A percentile compares a stretch with the other conserved stretches of the same genome.
These are phyloP conservation scores for Tolypocladium sp. DNA, from an alignment of 2,329 filamentous ascomycete species.

Conservation along the genomic window DNA sequence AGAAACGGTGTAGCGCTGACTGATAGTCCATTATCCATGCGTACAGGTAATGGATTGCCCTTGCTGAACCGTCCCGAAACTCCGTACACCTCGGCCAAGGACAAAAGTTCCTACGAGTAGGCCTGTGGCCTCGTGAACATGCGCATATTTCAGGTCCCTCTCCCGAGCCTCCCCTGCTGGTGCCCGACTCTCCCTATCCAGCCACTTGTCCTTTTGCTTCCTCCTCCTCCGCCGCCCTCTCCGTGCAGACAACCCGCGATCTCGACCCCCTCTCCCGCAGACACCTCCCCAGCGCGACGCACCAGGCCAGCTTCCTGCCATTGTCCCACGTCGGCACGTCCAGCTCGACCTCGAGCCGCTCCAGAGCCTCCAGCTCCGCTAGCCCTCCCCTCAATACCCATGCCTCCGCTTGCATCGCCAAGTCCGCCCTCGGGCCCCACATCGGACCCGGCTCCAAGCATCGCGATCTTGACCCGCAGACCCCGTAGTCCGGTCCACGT, in stretches of 20 bases:
- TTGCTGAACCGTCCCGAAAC: too few relatives aligned
- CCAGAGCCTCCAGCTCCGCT: constrained; percentile 17
- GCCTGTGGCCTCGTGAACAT: not conserved
- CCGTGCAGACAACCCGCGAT: constrained; percentile 13
- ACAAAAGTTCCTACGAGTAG: not conserved
- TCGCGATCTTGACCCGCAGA: constrained; percentile 28
- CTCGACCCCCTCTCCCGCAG: constrained; percentile 11
- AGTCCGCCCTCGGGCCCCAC: not conserved
- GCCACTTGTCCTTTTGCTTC: not conserved
- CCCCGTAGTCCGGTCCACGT: constrained; percentile 27
- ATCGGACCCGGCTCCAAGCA: not conserved
- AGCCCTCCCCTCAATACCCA: constrained; percentile 21
- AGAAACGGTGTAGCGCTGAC: too few relatives aligned
- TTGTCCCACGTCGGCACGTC: constrained; percentile 19
- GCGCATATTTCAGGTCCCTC: not conserved
- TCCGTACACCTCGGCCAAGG: not conserved
- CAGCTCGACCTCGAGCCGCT: constrained; percentile 32
- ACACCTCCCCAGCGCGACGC: constrained; percentile 16
- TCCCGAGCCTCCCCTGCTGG: not conserved
- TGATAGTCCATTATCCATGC: too few relatives aligned
- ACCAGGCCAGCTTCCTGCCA: constrained; percentile 25
- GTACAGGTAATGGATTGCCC: too few relatives aligned
- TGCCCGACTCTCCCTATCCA: not conserved
- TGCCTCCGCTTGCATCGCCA: constrained; percentile 4
- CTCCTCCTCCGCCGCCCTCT: constrained; percentile 13